A percentile compares a stretch with the other conserved stretches of the same genome.
Evolutionary conservation across 306 rosid genomes (phyloP).

Genomic region (Myrica gale): DNA sequence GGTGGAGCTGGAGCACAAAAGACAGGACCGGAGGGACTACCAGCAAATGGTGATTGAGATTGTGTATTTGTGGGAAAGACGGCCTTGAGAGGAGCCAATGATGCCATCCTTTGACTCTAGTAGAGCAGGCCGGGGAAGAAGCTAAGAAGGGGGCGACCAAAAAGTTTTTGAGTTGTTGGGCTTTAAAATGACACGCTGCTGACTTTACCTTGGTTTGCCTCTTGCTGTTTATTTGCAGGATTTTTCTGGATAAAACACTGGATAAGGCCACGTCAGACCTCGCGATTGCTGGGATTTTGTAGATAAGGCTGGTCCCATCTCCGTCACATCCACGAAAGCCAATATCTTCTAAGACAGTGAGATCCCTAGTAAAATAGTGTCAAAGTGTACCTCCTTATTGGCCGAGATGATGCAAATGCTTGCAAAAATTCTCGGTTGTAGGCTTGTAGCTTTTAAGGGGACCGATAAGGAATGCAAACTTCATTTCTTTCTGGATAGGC

Average conservation of each 20-base stretch:
- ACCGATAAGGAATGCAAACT: too few species aligned
- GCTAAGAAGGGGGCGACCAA: neutral
- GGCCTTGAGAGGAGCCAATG: conserved; percentile 36
- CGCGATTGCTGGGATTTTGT: conserved; percentile 25
- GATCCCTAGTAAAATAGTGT: too few species aligned
- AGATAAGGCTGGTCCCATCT: conserved; percentile 58
- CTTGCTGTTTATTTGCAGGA: neutral
- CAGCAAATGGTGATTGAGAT: neutral
- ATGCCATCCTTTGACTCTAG: conserved; percentile 39
- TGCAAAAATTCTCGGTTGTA: too few species aligned
- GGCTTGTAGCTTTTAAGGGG: too few species aligned
- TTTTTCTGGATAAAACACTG: conserved; percentile 1
- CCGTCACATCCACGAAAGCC: neutral
- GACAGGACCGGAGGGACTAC: neutral
- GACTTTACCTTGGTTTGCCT: neutral
- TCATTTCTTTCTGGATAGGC: too few species aligned
- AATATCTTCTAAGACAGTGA: neutral
- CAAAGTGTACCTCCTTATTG: too few species aligned
- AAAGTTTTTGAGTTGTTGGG: conserved; percentile 19
- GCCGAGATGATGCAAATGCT: too few species aligned
- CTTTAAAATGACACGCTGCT: conserved; percentile 22
- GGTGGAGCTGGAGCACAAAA: neutral
- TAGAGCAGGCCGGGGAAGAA: neutral
- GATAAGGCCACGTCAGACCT: conserved; percentile 67
- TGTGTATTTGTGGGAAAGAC: conserved; percentile 36